Conservation (phyloP, 495 filamentous ascomycete species). For the Thermothielavioides terrestris region DNA sequence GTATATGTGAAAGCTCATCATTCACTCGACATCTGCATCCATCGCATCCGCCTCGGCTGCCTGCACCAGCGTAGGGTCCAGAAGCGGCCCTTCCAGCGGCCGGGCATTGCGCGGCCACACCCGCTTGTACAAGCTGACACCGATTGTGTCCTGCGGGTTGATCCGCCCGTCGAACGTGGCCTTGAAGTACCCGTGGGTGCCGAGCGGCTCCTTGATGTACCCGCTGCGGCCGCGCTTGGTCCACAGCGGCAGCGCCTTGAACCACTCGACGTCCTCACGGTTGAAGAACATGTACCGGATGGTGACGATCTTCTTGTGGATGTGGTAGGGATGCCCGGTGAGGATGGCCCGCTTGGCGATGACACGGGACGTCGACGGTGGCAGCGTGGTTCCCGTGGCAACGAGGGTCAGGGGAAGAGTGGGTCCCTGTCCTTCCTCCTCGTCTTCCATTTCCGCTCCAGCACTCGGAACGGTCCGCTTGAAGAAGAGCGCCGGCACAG, state of each 20-base stretch:
- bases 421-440: constrained; percentile 21
- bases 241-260: constrained; percentile 92
- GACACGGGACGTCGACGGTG: constrained; percentile 68
- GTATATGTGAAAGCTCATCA: constrained; percentile 2
- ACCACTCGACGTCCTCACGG: constrained; percentile 86
- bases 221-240: constrained; percentile 81
- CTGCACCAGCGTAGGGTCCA: constrained; percentile 20
- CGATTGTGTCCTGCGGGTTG: constrained; percentile 88
- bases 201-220: constrained; percentile 85
- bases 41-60: constrained; percentile 20
- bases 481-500: constrained; percentile 82
- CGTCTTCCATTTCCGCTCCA: constrained; percentile 10
- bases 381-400: constrained; percentile 75
- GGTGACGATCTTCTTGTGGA: constrained; percentile 93
- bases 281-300: constrained; percentile 99
- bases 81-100: constrained; percentile 37
- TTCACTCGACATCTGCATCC: constrained; percentile 31
- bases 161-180: constrained; percentile 93
- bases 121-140: constrained; percentile 87
- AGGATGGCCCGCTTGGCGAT: constrained; percentile 91
- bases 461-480: constrained; percentile 37
- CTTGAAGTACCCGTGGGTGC: constrained; percentile 99
- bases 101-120: constrained; percentile 71
- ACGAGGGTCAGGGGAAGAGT: constrained; percentile 54
- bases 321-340: constrained; percentile 95